Base-by-base conservation (phyloP, 2,329 filamentous ascomycete genomes). In the Trichoderma guizhouense region DNA sequence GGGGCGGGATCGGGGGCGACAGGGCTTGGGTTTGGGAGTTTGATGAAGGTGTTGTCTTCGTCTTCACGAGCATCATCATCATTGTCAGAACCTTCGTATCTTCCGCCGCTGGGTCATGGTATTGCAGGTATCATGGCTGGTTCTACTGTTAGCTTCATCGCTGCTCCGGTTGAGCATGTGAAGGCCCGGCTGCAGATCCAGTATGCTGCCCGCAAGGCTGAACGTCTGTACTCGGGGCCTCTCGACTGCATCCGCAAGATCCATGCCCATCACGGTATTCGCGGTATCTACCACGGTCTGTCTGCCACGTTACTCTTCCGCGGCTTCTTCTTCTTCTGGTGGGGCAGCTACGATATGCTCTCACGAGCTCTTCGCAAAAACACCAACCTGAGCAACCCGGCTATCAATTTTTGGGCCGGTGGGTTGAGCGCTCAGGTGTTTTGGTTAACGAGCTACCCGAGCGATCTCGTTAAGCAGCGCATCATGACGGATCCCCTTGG, bases 311-410 rank as follows among this genome's bases (percentile, higher is more conserved):
- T 98, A 63, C 82, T 98, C 62, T 98, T 98, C 84, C 89, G 96
- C 21, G 90, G 90, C 15, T 97, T 95, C 84, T 99, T 99, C 86
- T 98, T 97, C 87, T 96, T 92, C 84, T 98, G 95, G 95, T 99
- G 96, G 96, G 91, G 91, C n/a, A 92, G 90, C 73, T 99, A 99
- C 84, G 95, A 98, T 78, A 76, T 97, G 34, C 87, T 98, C 76
- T 93, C 93, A 6, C 86, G 89, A 26, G 83, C 86, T 72, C 84
- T 98, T 79, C 85, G 88, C 69, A 82, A 88, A 21, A 85, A 90
- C 76, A 97, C 95, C 3, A 82, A 76, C 14, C 83, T 98, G 69
- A 92, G 92, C 69, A 89, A 90, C 0, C 94, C 96, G 0, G 91
- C 91, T 1, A 87, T 98, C 78, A 98, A 98, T 80, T 99, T 99